Conservation (phyloP, 345 rosid genomes). For the Moricandia moricandioides region DNA sequence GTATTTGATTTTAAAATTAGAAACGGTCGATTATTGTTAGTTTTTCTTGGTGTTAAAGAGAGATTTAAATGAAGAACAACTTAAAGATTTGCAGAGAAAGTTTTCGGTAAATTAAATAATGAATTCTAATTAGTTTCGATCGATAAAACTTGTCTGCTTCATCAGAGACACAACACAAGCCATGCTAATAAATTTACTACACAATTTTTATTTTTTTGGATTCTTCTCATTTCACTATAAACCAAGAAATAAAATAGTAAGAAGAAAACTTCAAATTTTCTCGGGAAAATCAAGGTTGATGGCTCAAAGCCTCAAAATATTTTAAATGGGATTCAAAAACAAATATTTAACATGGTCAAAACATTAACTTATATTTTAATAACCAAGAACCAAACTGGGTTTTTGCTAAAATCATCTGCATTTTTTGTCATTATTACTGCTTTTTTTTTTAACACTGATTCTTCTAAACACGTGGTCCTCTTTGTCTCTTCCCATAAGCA, state of each 20-base stretch:
- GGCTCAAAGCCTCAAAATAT: background rate
- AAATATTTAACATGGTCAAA: constrained; percentile 30
- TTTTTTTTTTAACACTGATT: constrained; percentile 35
- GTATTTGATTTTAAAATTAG: background rate
- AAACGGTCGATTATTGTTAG: background rate
- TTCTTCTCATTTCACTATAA: constrained; percentile 21
- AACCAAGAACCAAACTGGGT: background rate
- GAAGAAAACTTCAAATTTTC: background rate
- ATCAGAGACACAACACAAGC: constrained; percentile 38
- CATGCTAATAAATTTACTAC: constrained; percentile 8
- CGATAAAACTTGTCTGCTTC: constrained; percentile 39
- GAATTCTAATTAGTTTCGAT: constrained; percentile 22
- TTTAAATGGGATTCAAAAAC: no score
- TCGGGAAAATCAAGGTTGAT: background rate
- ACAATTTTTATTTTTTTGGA: constrained; percentile 4
- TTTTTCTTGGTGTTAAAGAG: background rate
- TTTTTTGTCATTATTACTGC: constrained; percentile 11
- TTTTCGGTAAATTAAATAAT: background rate
- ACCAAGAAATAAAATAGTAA: background rate
- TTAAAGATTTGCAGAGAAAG: constrained; percentile 11
- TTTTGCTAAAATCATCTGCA: background rate
- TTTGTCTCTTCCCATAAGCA: constrained; percentile 33
- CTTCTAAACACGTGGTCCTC: constrained; percentile 54
- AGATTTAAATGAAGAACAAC: constrained; percentile 7
- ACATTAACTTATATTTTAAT: constrained; percentile 21